Percentiles rank a stretch among this genome's conserved stretches.
Evolutionary conservation across 495 filamentous ascomycete genomes (phyloP).

Genomic region (Hypoxylon intermedium): DNA sequence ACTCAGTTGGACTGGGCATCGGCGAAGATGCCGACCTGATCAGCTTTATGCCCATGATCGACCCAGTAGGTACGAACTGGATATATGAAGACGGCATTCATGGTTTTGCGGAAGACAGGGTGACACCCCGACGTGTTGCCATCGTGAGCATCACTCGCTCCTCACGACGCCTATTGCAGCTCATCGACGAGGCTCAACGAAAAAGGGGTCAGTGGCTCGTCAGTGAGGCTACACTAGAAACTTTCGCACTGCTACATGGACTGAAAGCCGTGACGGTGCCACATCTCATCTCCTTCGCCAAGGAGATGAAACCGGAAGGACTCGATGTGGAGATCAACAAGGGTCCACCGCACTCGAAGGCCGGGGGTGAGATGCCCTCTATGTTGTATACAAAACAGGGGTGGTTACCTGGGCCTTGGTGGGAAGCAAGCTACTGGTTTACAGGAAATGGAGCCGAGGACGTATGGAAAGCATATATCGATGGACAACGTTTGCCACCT

Average conservation of each 20-base stretch:
- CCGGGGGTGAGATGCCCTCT: background rate
- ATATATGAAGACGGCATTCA: constrained; percentile 75
- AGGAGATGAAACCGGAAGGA: background rate
- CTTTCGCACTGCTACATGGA: constrained; percentile 76
- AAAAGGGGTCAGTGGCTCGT: constrained; percentile 65
- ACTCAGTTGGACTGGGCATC: no score
- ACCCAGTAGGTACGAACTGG: constrained; percentile 78
- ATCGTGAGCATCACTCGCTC: constrained; percentile 75
- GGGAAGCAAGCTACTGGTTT: constrained; percentile 9
- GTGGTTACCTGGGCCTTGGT: background rate
- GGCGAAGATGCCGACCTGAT: constrained; percentile 82
- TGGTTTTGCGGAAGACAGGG: constrained; percentile 64
- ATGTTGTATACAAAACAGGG: constrained; percentile 2
- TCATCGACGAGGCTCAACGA: constrained; percentile 1
- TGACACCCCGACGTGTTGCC: constrained; percentile 73
- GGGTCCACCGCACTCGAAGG: background rate
- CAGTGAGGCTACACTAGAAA: constrained; percentile 68
- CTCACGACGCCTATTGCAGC: constrained; percentile 68
- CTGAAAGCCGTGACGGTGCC: constrained; percentile 84
- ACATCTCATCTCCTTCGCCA: constrained; percentile 62
- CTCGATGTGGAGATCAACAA: constrained; percentile 6
- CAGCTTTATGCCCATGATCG: constrained; percentile 80
- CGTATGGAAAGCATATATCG: constrained; percentile 1
- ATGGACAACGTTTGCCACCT: background rate
- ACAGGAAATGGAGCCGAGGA: background rate